These are phyloP conservation scores for Brassica incana DNA, from an alignment of 345 rosid species.

Conservation along the genomic window DNA sequence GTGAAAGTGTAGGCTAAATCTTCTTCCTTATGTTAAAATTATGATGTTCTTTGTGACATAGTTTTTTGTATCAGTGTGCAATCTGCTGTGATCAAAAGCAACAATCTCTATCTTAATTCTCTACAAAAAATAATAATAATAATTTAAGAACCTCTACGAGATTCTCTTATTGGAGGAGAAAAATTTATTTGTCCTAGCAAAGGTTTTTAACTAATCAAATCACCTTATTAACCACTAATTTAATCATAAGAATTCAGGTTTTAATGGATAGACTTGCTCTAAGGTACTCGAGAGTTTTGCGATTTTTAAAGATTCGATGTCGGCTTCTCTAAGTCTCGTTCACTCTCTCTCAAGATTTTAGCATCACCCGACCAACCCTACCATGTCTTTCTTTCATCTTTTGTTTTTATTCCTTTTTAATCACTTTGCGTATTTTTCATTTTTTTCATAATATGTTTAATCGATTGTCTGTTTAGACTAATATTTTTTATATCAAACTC, in stretches of 20 bases:
- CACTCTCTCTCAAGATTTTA: slow-evolving; percentile 4
- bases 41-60: background rate
- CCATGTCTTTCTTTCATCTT: slow-evolving; percentile 15
- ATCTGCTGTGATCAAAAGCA: no score
- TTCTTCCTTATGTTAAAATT: background rate
- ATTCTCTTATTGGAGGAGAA: no score
- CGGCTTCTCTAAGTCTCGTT: slow-evolving; percentile 32
- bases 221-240: no score
- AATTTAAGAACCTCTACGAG: no score
- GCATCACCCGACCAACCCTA: slow-evolving; percentile 23
- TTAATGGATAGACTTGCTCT: no score
- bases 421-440: background rate
- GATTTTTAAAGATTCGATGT: slow-evolving; percentile 36
- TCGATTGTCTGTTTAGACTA: background rate
- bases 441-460: background rate
- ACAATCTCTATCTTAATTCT: no score
- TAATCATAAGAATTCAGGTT: no score
- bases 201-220: no score
- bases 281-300: slow-evolving; percentile 14
- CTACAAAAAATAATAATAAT: no score
- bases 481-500: background rate
- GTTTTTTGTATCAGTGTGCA: background rate
- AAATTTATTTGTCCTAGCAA: no score
- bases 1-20: slow-evolving; percentile 17
- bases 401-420: background rate